Base-by-base conservation (phyloP, 2,329 filamentous ascomycete genomes). In the Penicillium sp. region DNA sequence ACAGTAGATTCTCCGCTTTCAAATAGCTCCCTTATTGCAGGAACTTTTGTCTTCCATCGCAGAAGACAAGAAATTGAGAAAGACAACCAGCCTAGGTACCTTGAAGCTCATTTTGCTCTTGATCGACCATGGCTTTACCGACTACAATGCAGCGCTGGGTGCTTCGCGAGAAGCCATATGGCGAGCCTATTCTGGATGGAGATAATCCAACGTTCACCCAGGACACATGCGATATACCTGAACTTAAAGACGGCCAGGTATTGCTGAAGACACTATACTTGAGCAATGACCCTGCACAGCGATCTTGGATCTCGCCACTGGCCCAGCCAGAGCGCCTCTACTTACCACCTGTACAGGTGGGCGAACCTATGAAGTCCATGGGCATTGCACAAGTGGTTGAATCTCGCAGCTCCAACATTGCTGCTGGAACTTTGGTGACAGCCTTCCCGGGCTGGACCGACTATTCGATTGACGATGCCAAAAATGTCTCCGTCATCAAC, bases 211-310 rank as follows among this genome's bases (percentile, higher is more conserved):
- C 39, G n/a, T 49, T 43, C 10, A 36, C 24, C 23, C 21, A 33
- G 10, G 30, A 30, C 2, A 36, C 30, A 10, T 13, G 18, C n/a
- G 26, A 40, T 21, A 46, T 45, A 34, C 42, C 45, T 15, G 15
- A 34, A 9, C 39, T 55, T 10, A 18, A 43, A 30, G 46, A 55
- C 15, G 45, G 45, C 49, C 69, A 81, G 63, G 65, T 78, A 52
- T 72, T 82, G 17, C 53, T 80, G 47, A 78, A 80, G 64, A 64
- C 68, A 2, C 59, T 75, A 15, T 80, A 73, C 62, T 61, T 81
- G 44, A 80, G 78, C 55, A 82, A 81, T 54, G 80, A 82, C 63
- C 80, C 80, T 1, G 80, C 78, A 3, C 78, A 81, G 60, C 74
- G 80, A 48, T 72, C 69, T 37, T 80, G 78, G 78, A 80, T 82